Conservation (phyloP, 192 early-diverging fungal species). For the Gonapodya sp. region DNA sequence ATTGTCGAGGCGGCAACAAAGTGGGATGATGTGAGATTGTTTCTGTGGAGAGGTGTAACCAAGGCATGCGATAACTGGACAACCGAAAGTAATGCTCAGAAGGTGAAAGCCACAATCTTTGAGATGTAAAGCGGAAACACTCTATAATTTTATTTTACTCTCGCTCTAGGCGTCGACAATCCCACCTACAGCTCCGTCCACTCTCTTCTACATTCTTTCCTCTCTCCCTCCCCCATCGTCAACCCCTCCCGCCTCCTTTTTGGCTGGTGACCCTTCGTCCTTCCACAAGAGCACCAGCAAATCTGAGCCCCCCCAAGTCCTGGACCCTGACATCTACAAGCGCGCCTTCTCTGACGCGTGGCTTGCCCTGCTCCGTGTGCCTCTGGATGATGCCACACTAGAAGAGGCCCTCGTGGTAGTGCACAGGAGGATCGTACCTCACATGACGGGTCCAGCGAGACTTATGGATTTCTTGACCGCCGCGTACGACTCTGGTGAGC, state of each 20-base stretch:
- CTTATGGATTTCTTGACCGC: conserved; percentile 92
- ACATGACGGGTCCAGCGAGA: conserved; percentile 62
- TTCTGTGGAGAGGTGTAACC: neutral
- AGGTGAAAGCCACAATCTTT: neutral
- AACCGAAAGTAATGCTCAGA: neutral
- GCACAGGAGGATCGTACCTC: conserved; percentile 84
- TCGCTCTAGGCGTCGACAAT: neutral
- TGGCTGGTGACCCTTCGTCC: neutral
- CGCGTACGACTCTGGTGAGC: conserved; percentile 64
- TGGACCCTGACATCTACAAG: conserved; percentile 40
- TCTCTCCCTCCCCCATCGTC: neutral
- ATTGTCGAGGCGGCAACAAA: neutral
- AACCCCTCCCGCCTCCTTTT: neutral
- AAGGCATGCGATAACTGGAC: neutral
- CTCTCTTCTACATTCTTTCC: neutral
- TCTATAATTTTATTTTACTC: neutral
- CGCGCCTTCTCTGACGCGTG: conserved; percentile 71
- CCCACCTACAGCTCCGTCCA: neutral
- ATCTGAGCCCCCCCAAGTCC: conserved; percentile 1
- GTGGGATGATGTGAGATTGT: neutral
- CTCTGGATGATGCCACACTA: conserved; percentile 48
- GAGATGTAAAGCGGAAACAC: too few species aligned
- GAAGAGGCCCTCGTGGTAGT: conserved; percentile 70
- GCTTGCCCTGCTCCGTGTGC: conserved; percentile 63
- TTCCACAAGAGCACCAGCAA: neutral